A percentile compares a stretch with the other conserved stretches of the same genome.
Evolutionary conservation across 257 asterid genomes (phyloP).

Genomic region (Solanum arcanum): DNA sequence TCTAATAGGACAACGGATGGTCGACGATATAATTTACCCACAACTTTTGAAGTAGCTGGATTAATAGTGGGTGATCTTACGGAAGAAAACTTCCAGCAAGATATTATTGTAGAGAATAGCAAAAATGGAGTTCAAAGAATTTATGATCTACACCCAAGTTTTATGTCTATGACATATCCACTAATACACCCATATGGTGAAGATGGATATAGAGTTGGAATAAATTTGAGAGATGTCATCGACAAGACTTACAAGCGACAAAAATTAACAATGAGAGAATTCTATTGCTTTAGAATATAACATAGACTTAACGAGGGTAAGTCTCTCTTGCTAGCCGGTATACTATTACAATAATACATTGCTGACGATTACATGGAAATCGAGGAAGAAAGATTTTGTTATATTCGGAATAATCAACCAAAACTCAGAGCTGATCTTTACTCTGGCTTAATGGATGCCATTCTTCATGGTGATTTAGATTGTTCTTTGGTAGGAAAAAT

Average conservation of each 20-base stretch:
- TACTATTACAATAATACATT: too few relatives aligned
- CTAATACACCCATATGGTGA: background rate
- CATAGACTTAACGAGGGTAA: too few relatives aligned
- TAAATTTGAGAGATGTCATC: background rate
- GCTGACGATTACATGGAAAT: too few relatives aligned
- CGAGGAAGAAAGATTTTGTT: too few relatives aligned
- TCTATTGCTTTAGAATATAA: background rate
- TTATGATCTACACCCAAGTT: background rate
- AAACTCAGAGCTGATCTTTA: too few relatives aligned
- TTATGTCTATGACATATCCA: too few relatives aligned
- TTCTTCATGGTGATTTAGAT: too few relatives aligned
- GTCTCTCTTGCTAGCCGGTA: too few relatives aligned
- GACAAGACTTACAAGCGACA: background rate
- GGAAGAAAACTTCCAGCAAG: background rate
- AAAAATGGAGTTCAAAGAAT: background rate
- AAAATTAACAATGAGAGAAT: background rate
- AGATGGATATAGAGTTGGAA: background rate
- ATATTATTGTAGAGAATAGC: background rate
- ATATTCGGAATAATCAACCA: too few relatives aligned
- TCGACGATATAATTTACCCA: background rate
- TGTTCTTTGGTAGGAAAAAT: too few relatives aligned
- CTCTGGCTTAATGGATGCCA: too few relatives aligned
- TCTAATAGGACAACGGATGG: too few relatives aligned
- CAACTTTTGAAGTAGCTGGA: background rate
- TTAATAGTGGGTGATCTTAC: background rate